Evolutionary conservation across 2,329 filamentous ascomycete genomes (phyloP), one percentile per base, ranked within the genome.

Genomic region (Apiospora sp.): DNA sequence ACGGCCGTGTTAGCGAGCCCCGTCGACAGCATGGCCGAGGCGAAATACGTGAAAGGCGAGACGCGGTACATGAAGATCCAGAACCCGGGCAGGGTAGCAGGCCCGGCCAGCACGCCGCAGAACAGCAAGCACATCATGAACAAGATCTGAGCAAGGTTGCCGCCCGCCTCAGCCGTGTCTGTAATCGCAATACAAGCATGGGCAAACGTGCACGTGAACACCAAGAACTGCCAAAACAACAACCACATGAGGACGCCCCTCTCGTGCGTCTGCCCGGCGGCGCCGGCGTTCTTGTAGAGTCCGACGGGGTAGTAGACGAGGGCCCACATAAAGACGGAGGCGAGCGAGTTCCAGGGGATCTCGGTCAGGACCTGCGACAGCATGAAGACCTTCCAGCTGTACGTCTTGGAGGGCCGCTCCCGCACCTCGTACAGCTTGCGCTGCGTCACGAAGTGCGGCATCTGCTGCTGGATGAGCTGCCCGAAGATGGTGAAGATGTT

Each of bases 41-140:
- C 90, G 22, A 96, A 84, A 80, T 97, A 98, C 0, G 93, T 95
- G 77, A 98, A 93, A 0, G 95, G 94, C 0, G 92, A 94, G 69
- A 95, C 84, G 68, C 92, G 90, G 82, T 96, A 96, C 91, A 95
- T 93, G 86, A 94, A 94, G 77, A 92, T 91, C 93, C 93, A 96
- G 87, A 95, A 95, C 6, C 89, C 84, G 0, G 93, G 93, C 49
- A 96, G 87, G 1, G 83, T 81, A 2, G 83, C 81, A 0, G 92
- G 92, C 8, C 74, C 71, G 46, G 75, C 74, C 68, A 77, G 72
- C 12, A 76, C 74, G 46, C 76, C 81, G 78, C 89, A 90, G 84
- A 92, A 92, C 73, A 90, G 86, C 51, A 92, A 83, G 44, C 84
- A 86, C 74, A 92, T 83, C 30, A 87, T 87, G 82, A 92, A 92